These are phyloP conservation scores for Petunia secreta DNA, from an alignment of 257 asterid genomes.

Conservation along the genomic window DNA sequence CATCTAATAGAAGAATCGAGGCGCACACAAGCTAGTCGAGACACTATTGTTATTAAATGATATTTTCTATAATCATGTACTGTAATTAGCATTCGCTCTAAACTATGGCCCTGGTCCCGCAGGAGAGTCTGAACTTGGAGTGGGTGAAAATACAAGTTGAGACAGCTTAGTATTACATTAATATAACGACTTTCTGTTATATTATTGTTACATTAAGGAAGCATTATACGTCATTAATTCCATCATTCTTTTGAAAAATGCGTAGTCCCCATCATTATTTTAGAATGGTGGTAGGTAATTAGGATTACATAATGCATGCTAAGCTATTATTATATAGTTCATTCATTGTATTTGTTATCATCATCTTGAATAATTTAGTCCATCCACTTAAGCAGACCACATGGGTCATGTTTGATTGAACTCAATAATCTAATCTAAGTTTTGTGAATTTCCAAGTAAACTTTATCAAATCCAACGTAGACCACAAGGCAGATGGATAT, in stretches of 20 bases:
- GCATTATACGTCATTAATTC: conserved; percentile 12
- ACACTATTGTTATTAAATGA: neutral
- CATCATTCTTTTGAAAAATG: conserved; percentile 10
- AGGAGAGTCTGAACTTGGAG: conserved; percentile 7
- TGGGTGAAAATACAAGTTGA: neutral
- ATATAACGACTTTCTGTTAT: conserved; percentile 8
- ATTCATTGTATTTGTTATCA: conserved; percentile 30
- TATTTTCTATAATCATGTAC: neutral
- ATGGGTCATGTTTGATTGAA: conserved; percentile 38
- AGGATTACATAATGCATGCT: conserved; percentile 30
- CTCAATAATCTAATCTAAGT: conserved; percentile 17
- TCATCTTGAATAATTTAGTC: conserved; percentile 16
- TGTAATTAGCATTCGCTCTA: conserved; percentile 9
- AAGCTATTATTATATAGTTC: conserved; percentile 28
- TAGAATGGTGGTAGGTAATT: conserved; percentile 24
- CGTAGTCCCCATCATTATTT: neutral
- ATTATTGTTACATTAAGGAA: neutral
- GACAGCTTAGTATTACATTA: neutral
- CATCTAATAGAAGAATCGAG: neutral
- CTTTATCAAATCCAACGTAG: conserved; percentile 21
- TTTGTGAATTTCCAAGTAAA: conserved; percentile 17
- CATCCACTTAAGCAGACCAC: conserved; percentile 29
- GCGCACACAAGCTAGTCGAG: neutral
- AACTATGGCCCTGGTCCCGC: neutral
- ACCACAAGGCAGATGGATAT: conserved; percentile 29